Evolutionary conservation across 768 basidiomycete genomes (phyloP).

Genomic region (Termitomyces sp.): DNA sequence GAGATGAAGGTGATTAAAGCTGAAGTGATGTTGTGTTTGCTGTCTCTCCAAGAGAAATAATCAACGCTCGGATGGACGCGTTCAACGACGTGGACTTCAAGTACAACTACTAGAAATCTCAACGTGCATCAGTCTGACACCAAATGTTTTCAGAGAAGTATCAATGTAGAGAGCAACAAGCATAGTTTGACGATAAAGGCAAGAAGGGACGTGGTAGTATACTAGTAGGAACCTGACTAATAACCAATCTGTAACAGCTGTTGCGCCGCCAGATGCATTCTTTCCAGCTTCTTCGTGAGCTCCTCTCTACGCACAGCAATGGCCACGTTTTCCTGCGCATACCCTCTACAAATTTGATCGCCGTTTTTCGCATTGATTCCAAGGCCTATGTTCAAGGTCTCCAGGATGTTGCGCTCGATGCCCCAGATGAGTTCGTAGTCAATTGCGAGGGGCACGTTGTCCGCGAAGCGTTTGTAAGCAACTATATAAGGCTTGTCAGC

Average conservation of each 20-base stretch:
- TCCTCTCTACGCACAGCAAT: slow-evolving; percentile 8
- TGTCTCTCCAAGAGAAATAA: no score
- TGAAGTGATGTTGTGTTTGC: no score
- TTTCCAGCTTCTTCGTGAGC: slow-evolving; percentile 9
- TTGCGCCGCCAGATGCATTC: slow-evolving; percentile 20
- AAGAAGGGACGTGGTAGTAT: background rate
- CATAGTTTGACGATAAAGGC: background rate
- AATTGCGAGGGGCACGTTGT: slow-evolving; percentile 52
- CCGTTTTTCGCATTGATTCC: slow-evolving; percentile 47
- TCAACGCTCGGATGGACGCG: no score
- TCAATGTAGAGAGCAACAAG: no score
- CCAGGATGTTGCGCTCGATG: slow-evolving; percentile 39
- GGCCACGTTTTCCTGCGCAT: slow-evolving; percentile 29
- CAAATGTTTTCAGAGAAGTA: no score
- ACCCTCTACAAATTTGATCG: slow-evolving; percentile 39
- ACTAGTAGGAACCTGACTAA: background rate
- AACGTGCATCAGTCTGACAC: no score
- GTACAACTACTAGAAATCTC: no score
- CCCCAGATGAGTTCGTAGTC: slow-evolving; percentile 55
- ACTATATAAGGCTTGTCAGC: slow-evolving; percentile 28
- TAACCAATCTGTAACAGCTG: slow-evolving; percentile 7
- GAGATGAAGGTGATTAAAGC: no score
- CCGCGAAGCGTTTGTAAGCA: slow-evolving; percentile 54
- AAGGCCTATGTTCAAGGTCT: slow-evolving; percentile 41
- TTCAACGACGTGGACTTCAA: no score